Base-by-base conservation (phyloP, 441 rosid species). In the Biscutella auriculata region DNA sequence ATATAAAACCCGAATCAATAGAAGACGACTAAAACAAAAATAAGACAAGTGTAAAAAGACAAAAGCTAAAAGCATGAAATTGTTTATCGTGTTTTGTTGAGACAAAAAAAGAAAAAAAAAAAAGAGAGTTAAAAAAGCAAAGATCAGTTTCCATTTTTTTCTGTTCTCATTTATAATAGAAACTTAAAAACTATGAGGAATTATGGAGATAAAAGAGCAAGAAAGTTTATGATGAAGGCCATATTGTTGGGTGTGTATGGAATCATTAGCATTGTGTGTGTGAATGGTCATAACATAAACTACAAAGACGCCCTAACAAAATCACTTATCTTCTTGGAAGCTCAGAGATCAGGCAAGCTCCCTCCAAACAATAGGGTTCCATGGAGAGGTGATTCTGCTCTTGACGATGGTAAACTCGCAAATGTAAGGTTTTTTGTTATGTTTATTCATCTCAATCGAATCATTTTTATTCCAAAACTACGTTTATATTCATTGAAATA, bases 381-480 rank as follows among this genome's bases (percentile, higher is more conserved):
- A 9, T 92, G 98, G 98, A 81, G 98, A 72, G 96, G 95, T 44
- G 91, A 92, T 60, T 92, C 98, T 32, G 94, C 74, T 49, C 89
- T 88, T 5, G 75, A 84, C 0, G 98, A 88, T 49, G 96, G 98
- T 14, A 82, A 83, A 77, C 74, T 68, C 32, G 94, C 60, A 17
- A 76, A 77, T 64, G 96, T 88, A 56, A 29, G 77, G 2, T 57
- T 26, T 57, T 27, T 13, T 28, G 23, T 52, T 28, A 32, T 19
- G 34, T 47, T 56, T 16, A 1, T 6, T 28, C 11, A 36, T 13
- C 23, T 36, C 23, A 19, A 19, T n/a, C n/a, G n/a, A n/a, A n/a
- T n/a, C n/a, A n/a, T n/a, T n/a, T n/a, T n/a, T n/a, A n/a, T n/a
- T n/a, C n/a, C 23, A 19, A 19, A 19, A 19, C 23, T 19, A 19